Percentiles rank a stretch among this genome's conserved stretches.
phyloP scores from a whole-genome alignment of 202 grass and related monocot species.

The Setaria viridis region DNA sequence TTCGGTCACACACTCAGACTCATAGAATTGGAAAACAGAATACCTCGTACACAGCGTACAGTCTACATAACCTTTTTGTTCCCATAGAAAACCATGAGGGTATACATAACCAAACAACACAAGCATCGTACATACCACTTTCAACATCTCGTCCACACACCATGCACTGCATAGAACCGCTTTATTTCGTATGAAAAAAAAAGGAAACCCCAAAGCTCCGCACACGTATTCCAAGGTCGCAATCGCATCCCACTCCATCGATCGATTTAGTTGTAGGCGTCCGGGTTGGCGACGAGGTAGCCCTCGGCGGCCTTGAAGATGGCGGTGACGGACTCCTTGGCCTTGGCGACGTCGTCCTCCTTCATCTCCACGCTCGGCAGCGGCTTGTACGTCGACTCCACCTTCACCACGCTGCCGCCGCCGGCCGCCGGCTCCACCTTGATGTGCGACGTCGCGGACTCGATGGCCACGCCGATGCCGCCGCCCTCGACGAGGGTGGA shows the following conservation, averaged over 20 bases:
- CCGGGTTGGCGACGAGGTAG: constrained; percentile 63
- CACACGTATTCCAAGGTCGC: background rate
- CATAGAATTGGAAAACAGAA: background rate
- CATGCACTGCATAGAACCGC: background rate
- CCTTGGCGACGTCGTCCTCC: constrained; percentile 45
- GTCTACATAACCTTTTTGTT: background rate
- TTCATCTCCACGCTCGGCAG: constrained; percentile 41
- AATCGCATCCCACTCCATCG: too few species aligned
- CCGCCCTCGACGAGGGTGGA: constrained; percentile 62
- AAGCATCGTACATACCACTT: background rate
- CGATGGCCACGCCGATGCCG: constrained; percentile 49
- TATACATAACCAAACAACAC: too few species aligned
- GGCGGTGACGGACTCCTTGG: constrained; percentile 49
- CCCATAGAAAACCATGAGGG: background rate
- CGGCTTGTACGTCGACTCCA: constrained; percentile 55
- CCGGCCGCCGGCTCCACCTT: constrained; percentile 55
- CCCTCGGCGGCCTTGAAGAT: constrained; percentile 65
- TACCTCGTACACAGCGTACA: background rate
- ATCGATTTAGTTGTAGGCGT: constrained; percentile 55
- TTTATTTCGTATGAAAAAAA: background rate
- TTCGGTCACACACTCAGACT: background rate
- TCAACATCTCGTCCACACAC: background rate
- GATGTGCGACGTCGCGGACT: constrained; percentile 53
- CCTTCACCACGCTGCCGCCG: constrained; percentile 61
- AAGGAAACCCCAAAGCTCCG: background rate